phyloP scores from a whole-genome alignment of 1,284 basidiomycete genomes.

The Ceratobasidium sp. region DNA sequence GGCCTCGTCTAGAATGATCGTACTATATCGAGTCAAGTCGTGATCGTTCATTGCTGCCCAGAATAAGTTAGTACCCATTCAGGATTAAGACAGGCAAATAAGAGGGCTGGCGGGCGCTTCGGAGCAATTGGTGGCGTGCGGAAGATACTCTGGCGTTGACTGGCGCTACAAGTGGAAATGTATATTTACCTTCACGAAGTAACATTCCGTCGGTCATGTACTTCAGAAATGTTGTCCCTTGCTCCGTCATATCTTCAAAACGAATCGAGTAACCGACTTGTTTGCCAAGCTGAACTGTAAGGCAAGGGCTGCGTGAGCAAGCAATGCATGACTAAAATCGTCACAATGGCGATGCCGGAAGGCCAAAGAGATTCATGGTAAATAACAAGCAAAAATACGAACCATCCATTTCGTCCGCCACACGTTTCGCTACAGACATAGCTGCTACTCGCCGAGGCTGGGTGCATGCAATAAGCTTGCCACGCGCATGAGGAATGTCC shows the following conservation, averaged over 20 bases:
- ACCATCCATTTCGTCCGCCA: slow-evolving; percentile 99
- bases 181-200: slow-evolving; percentile 37
- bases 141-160: too few relatives aligned
- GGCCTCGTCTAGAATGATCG: slow-evolving; percentile 98
- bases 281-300: slow-evolving; percentile 86
- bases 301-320: background rate
- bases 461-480: slow-evolving; percentile 95
- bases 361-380: too few relatives aligned
- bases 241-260: slow-evolving; percentile 98
- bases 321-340: too few relatives aligned
- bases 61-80: slow-evolving; percentile 68
- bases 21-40: slow-evolving; percentile 89
- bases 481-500: slow-evolving; percentile 89
- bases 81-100: background rate
- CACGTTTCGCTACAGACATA: slow-evolving; percentile 98
- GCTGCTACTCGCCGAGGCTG: slow-evolving; percentile 98
- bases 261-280: slow-evolving; percentile 99
- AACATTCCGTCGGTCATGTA: slow-evolving; percentile 99
- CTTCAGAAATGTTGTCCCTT: slow-evolving; percentile 91
- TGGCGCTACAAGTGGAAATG: background rate
- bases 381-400: background rate
- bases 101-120: background rate
- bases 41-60: slow-evolving; percentile 98
- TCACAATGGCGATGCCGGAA: too few relatives aligned
- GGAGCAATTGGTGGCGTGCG: background rate